Evolutionary conservation across 179 eudicot genomes (phyloP).

Genomic region (Actinidia chinensis): DNA sequence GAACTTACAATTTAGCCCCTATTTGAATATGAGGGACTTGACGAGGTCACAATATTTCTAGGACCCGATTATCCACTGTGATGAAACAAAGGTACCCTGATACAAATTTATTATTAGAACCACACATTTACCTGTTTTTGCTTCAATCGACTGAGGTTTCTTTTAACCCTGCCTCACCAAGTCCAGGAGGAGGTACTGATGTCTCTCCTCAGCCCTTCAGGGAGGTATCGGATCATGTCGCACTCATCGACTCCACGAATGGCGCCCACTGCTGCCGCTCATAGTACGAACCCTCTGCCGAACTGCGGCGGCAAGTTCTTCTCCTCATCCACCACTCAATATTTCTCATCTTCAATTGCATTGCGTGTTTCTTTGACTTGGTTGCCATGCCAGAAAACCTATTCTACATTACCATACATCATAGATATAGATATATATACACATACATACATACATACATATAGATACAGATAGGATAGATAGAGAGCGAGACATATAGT

Average conservation of each 20-base stretch:
- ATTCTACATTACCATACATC: no score
- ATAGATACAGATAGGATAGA: no score
- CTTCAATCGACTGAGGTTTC: no score
- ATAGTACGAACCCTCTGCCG: slow-evolving; percentile 85
- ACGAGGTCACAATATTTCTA: slow-evolving; percentile 98
- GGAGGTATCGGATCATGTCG: slow-evolving; percentile 89
- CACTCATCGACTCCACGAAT: slow-evolving; percentile 98
- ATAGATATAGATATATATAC: no score
- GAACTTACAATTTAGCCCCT: slow-evolving; percentile 82
- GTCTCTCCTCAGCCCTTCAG: slow-evolving; percentile 94
- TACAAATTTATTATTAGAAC: no score
- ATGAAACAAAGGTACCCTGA: slow-evolving; percentile 91
- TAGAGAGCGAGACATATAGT: no score
- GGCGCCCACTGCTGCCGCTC: slow-evolving; percentile 96
- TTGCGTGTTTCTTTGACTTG: slow-evolving; percentile 92
- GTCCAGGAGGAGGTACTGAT: slow-evolving; percentile 88
- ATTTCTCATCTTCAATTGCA: slow-evolving; percentile 93
- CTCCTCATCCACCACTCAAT: slow-evolving; percentile 98
- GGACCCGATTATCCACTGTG: slow-evolving; percentile 91
- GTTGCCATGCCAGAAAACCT: slow-evolving; percentile 97
- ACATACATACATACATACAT: no score
- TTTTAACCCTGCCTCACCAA: slow-evolving; percentile 84
- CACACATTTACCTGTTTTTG: no score
- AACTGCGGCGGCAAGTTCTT: slow-evolving; percentile 59
- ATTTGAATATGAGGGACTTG: slow-evolving; percentile 86